These are phyloP conservation scores for Rhodomyrtus tomentosa DNA, from an alignment of 345 rosid genomes.

Conservation along the genomic window DNA sequence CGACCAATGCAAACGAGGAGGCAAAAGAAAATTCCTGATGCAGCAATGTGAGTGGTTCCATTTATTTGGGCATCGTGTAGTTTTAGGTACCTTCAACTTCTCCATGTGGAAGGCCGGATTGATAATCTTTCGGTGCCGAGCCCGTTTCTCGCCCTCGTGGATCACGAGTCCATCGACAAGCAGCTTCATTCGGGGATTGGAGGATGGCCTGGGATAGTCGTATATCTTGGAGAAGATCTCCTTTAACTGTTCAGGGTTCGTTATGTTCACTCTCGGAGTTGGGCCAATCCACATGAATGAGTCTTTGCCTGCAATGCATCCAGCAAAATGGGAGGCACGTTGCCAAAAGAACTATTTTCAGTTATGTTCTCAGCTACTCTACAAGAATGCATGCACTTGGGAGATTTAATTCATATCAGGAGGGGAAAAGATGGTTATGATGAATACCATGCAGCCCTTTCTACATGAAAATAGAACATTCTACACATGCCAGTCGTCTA, in stretches of 20 bases:
- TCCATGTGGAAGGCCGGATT: conserved; percentile 45
- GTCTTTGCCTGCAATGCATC: conserved; percentile 22
- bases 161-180: conserved; percentile 15
- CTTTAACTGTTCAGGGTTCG: conserved; percentile 30
- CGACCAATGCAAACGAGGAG: neutral
- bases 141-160: conserved; percentile 48
- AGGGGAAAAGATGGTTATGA: neutral
- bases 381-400: neutral
- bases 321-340: neutral
- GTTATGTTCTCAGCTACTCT: neutral
- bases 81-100: conserved; percentile 36
- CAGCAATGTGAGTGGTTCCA: neutral
- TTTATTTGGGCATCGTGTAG: neutral
- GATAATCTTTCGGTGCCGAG: conserved; percentile 28
- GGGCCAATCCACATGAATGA: conserved; percentile 41
- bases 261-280: conserved; percentile 22
- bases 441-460: neutral
- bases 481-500: neutral
- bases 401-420: neutral
- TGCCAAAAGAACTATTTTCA: neutral
- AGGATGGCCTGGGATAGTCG: conserved; percentile 18
- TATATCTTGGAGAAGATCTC: conserved; percentile 27
- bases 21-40: neutral
- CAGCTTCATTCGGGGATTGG: conserved; percentile 16
- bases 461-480: neutral